A percentile compares a stretch with the other conserved stretches of the same genome.
These are phyloP conservation scores for Mrakiaceae sp. DNA, from an alignment of 1,284 basidiomycete species.

Conservation along the genomic window DNA sequence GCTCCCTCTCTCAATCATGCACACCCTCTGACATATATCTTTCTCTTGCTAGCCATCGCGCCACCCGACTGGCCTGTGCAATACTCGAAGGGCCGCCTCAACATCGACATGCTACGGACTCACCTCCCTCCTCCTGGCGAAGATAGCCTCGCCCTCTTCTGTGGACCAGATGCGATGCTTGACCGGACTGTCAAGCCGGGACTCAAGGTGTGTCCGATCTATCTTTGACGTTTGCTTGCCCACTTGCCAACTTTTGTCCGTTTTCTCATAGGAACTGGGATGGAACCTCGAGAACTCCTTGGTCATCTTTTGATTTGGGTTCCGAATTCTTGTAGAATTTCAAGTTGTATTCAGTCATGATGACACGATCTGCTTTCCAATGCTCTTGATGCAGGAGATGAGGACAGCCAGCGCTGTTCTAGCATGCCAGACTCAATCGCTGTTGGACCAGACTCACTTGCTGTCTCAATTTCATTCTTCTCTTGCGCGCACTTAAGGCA, in stretches of 20 bases:
- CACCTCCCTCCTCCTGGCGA: slow-evolving; percentile 38
- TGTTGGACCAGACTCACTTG: too few species aligned
- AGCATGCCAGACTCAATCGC: background rate
- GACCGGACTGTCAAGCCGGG: slow-evolving; percentile 26
- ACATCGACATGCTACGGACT: slow-evolving; percentile 34
- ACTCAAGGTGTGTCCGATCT: slow-evolving; percentile 6
- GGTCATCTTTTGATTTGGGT: slow-evolving; percentile 25
- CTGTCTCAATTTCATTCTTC: too few species aligned
- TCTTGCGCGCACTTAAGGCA: too few species aligned
- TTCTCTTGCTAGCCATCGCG: background rate
- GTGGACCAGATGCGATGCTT: slow-evolving; percentile 44
- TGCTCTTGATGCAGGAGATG: background rate
- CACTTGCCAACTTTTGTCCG: too few species aligned
- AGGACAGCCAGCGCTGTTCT: slow-evolving; percentile 1
- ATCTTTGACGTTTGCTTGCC: too few species aligned
- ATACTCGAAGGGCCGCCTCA: slow-evolving; percentile 40
- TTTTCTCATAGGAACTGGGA: slow-evolving; percentile 17
- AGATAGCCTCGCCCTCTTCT: slow-evolving; percentile 42
- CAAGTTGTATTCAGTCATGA: background rate
- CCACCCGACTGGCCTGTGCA: slow-evolving; percentile 31
- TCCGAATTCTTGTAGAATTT: background rate
- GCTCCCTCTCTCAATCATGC: background rate
- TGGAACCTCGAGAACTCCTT: slow-evolving; percentile 27
- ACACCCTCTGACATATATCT: background rate
- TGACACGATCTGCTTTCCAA: background rate